Base-by-base conservation (phyloP, 1,284 basidiomycete genomes). In the Ustilago cynodontis region DNA sequence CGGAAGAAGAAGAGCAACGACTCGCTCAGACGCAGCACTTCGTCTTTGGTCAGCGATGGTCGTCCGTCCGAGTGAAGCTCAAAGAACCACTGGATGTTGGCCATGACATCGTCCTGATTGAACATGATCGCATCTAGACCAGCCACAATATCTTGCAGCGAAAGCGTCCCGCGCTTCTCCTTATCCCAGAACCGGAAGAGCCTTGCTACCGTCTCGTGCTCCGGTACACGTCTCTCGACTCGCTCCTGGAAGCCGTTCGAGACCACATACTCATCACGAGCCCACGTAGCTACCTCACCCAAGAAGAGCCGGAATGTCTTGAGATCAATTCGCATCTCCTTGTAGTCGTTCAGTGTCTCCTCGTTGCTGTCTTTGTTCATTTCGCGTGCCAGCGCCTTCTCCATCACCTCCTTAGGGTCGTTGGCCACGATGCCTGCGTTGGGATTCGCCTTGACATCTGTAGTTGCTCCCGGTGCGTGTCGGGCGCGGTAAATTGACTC, bases 11-110 rank as follows among this genome's bases (percentile, higher is more conserved):
- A 85, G 18, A 99, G 88, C 59, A 99, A 89, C 18, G 94, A 94
- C 87, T 98, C 95, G 3, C 95, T 98, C 43, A 99, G 87, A 57
- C 89, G 88, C 77, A 99, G 88, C 31, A 98, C 93, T 86, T 99
- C 96, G 82, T 98, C 95, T 87, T 96, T 98, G 2, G 95, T 96
- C 71, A 99, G 88, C 84, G 89, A 95, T 0, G 94, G 94, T 82
- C 98, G 95, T 77, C 94, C 94, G 86, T 98, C 93, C 87, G 95
- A 95, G 43, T 86, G 84, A 57, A 99, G 87, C 77, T 93, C 93
- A 87, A 99, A 98, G 88, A 99, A 96, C 95, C 96, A 98, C 86
- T 97, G 93, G 80, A 98, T 98, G 81, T 94, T 96, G 71, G 95
- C 93, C 94, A 98, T 97, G 71, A 99, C 88, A 85, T 97, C 97